These are phyloP conservation scores for Fraxinus ornus DNA, from an alignment of 305 asterid species.

Conservation along the genomic window DNA sequence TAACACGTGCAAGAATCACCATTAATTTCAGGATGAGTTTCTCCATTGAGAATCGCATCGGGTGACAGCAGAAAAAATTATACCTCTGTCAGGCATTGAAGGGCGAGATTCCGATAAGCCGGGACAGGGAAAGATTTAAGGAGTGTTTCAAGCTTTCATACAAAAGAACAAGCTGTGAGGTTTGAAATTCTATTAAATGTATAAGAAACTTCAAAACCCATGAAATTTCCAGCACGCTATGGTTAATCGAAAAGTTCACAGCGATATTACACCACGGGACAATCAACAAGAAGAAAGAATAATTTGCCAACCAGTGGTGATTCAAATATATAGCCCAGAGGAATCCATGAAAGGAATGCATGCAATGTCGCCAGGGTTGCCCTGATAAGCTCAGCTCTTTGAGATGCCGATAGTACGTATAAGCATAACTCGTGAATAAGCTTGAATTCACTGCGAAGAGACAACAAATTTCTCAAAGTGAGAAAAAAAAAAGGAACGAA, in stretches of 20 bases:
- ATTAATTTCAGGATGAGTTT: not conserved
- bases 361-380: conserved; percentile 93
- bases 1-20: conserved; percentile 1
- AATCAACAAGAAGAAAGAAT: conserved; percentile 27
- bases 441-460: conserved; percentile 78
- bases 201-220: conserved; percentile 9
- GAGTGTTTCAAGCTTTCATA: conserved; percentile 80
- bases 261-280: conserved; percentile 10
- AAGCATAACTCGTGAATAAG: conserved; percentile 95
- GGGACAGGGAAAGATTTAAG: conserved; percentile 72
- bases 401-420: conserved; percentile 88
- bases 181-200: conserved; percentile 9
- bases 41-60: not conserved
- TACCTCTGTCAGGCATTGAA: conserved; percentile 95
- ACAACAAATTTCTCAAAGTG: conserved; percentile 3
- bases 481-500: not conserved
- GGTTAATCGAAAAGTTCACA: conserved; percentile 5
- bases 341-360: conserved; percentile 99
- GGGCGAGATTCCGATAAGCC: conserved; percentile 85
- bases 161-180: conserved; percentile 23
- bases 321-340: conserved; percentile 95
- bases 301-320: conserved; percentile 79
- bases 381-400: conserved; percentile 93
- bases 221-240: not conserved
- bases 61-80: conserved; percentile 9